Evolutionary conservation across 2,329 filamentous ascomycete species (phyloP), one percentile per base, ranked within the genome.

Genomic region (Trematosphaeria pertusa): DNA sequence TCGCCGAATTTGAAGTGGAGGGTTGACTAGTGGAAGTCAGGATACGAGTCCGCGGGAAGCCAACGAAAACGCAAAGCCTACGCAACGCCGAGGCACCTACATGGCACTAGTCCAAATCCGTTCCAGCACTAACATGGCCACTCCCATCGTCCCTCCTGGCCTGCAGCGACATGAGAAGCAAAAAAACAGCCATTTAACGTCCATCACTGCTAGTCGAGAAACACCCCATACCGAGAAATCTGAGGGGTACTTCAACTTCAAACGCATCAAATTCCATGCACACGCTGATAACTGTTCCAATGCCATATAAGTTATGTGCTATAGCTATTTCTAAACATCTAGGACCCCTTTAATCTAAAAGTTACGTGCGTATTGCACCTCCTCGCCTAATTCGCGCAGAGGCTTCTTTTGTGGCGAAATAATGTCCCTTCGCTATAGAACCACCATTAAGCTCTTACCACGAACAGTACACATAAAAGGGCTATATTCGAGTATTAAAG

Each of bases 381-480:
- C 26, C 35, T 30, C 28, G 35, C 34, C 24, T 49, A 46, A 40
- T 24, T 49, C 38, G 37, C 21, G n/a, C n/a, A n/a, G n/a, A n/a
- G n/a, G n/a, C n/a, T n/a, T n/a, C n/a, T n/a, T n/a, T n/a, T n/a
- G n/a, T 20, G 10, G 40, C 19, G 21, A 26, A 48, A 46, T 20
- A 48, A 32, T 24, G 18, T 46, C 31, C 22, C 34, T 46, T 46
- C 20, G 11, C 46, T 49, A 40, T 28, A 49, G 46, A 12, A 46
- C 34, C 21, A 49, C 28, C 31, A 35, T 40, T 46, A 49, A 46
- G 46, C 46, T 46, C 35, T 49, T 39, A 34, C 32, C 20, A 49
- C 42, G 32, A n/a, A 9, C 14, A 24, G 14, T 4, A 40, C 18
- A 38, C 24, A n/a, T 45, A 46, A 22, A 46, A 34, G 24, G 42